Conservation (phyloP, 2,329 filamentous ascomycete species). For the Fusarium acutatum region DNA sequence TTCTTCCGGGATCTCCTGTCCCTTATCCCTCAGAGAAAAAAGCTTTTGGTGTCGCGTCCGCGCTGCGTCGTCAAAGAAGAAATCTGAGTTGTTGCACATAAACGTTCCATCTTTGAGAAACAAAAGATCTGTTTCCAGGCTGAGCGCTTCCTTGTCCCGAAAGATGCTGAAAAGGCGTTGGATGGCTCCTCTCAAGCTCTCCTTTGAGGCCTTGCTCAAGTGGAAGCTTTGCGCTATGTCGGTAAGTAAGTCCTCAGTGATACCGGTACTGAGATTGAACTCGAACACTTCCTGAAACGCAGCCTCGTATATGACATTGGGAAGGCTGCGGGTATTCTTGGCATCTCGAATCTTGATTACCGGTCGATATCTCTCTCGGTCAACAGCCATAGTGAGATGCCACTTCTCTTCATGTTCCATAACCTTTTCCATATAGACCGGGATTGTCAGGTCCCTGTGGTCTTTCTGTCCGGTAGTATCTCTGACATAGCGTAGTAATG, state of each 20-base stretch:
- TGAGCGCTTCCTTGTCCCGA: constrained; percentile 55
- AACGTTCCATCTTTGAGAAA: constrained; percentile 42
- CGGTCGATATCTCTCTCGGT: constrained; percentile 52
- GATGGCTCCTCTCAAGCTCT: constrained; percentile 35
- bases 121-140: constrained; percentile 54
- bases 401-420: constrained; percentile 46
- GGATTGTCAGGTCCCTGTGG: constrained; percentile 12
- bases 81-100: constrained; percentile 48
- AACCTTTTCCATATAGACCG: constrained; percentile 49
- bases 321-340: neutral
- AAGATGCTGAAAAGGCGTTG: constrained; percentile 50
- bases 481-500: constrained; percentile 20
- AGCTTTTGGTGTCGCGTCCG: constrained; percentile 51
- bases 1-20: constrained; percentile 47
- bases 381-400: constrained; percentile 54
- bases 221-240: constrained; percentile 14
- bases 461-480: neutral
- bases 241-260: constrained; percentile 36
- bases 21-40: constrained; percentile 49
- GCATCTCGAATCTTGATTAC: constrained; percentile 46
- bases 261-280: constrained; percentile 41
- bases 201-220: neutral
- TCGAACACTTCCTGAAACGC: constrained; percentile 24
- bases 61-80: constrained; percentile 60
- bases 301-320: constrained; percentile 7